Percentiles rank a stretch among this genome's conserved stretches.
Evolutionary conservation across 345 rosid species (phyloP).

Genomic region (Euphorbia pulcherrima): DNA sequence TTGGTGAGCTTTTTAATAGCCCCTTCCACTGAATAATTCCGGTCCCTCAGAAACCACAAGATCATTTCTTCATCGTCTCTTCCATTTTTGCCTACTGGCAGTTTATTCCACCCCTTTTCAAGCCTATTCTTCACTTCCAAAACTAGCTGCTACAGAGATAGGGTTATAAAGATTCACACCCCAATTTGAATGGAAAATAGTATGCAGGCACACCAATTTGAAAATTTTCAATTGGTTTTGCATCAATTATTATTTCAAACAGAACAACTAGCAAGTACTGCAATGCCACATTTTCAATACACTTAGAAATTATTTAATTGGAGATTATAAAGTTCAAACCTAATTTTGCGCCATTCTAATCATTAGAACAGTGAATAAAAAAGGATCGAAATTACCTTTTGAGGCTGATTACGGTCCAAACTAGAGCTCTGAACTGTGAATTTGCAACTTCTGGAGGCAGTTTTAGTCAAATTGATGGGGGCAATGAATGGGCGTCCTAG

Average conservation of each 20-base stretch:
- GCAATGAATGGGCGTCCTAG: slow-evolving; percentile 22
- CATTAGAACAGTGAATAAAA: background rate
- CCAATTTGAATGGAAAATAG: background rate
- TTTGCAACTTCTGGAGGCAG: slow-evolving; percentile 35
- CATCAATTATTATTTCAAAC: slow-evolving; percentile 3
- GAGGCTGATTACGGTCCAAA: slow-evolving; percentile 34
- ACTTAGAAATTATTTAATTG: background rate
- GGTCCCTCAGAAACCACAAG: slow-evolving; percentile 77
- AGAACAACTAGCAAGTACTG: background rate
- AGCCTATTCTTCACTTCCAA: slow-evolving; percentile 70
- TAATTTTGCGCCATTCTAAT: background rate
- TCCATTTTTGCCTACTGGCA: slow-evolving; percentile 74
- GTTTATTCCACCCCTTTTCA: slow-evolving; percentile 50
- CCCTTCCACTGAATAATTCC: slow-evolving; percentile 62
- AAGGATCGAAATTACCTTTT: slow-evolving; percentile 32
- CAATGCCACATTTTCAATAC: background rate
- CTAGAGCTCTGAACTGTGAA: slow-evolving; percentile 41
- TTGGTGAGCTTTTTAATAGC: slow-evolving; percentile 57
- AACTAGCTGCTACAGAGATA: slow-evolving; percentile 49
- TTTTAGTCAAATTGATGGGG: slow-evolving; percentile 19
- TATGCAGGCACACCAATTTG: background rate
- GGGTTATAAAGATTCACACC: background rate
- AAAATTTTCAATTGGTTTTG: background rate
- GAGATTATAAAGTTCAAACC: background rate
- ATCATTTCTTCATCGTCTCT: slow-evolving; percentile 95